Evolutionary conservation across 768 basidiomycete genomes (phyloP).

Genomic region (Nidularia pulvinata): DNA sequence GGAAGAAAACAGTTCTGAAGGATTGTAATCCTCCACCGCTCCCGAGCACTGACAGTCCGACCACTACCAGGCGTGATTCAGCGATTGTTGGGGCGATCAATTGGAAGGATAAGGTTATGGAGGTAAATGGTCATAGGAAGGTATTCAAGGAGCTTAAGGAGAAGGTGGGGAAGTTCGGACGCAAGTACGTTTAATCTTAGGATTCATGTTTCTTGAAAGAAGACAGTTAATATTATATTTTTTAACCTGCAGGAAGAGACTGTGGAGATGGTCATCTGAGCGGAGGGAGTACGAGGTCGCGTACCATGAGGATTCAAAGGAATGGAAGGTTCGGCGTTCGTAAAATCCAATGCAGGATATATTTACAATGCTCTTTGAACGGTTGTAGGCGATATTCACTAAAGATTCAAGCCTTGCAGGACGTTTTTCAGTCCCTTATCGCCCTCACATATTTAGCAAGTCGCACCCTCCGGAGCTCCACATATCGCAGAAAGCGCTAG

Average conservation of each 20-base stretch:
- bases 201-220: not conserved
- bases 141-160: slow-evolving; percentile 36
- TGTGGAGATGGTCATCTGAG: slow-evolving; percentile 44
- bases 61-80: slow-evolving; percentile 6
- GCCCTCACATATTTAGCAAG: slow-evolving; percentile 49
- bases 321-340: slow-evolving; percentile 50
- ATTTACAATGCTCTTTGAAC: too few species aligned
- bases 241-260: slow-evolving; percentile 25
- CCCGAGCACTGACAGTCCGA: too few species aligned
- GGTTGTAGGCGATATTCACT: slow-evolving; percentile 17
- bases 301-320: slow-evolving; percentile 36
- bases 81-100: slow-evolving; percentile 43
- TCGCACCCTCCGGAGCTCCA: slow-evolving; percentile 34
- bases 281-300: slow-evolving; percentile 42
- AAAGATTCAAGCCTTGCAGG: slow-evolving; percentile 26
- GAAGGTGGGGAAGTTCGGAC: slow-evolving; percentile 33
- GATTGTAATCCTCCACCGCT: slow-evolving; percentile 54
- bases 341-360: too few species aligned
- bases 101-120: slow-evolving; percentile 49
- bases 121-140: slow-evolving; percentile 39
- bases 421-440: slow-evolving; percentile 39
- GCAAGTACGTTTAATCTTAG: slow-evolving; percentile 21
- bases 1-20: slow-evolving; percentile 41
- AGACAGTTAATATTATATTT: slow-evolving; percentile 7
- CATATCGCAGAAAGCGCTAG: slow-evolving; percentile 35